Evolutionary conservation across 768 basidiomycete species (phyloP).

Genomic region (Lentinula boryana): DNA sequence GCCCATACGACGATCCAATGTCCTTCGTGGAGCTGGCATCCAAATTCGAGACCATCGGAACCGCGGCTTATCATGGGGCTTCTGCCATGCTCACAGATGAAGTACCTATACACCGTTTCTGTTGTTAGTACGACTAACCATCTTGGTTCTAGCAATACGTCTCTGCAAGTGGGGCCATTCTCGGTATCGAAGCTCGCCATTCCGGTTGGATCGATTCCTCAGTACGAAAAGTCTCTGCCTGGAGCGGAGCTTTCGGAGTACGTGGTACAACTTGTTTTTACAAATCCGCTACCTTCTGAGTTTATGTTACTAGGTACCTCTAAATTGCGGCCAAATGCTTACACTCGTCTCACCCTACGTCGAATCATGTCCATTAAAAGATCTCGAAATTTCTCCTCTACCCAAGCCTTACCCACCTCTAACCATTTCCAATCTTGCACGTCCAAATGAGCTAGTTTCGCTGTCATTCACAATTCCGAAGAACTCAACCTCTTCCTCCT

Average conservation of each 20-base stretch:
- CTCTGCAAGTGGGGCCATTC: conserved; percentile 40
- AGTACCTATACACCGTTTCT: conserved; percentile 22
- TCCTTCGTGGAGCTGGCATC: conserved; percentile 46
- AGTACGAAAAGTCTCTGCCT: conserved; percentile 40
- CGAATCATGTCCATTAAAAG: conserved; percentile 38
- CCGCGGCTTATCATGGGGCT: conserved; percentile 44
- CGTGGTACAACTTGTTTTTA: conserved; percentile 1
- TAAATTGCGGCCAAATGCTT: conserved; percentile 32
- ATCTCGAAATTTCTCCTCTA: not conserved
- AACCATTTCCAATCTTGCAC: conserved; percentile 36
- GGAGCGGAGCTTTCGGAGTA: conserved; percentile 58
- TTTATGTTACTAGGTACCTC: conserved; percentile 25
- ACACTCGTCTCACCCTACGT: conserved; percentile 38
- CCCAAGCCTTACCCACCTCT: conserved; percentile 30
- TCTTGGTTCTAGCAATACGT: conserved; percentile 20
- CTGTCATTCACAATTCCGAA: conserved; percentile 21
- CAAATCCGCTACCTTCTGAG: not conserved
- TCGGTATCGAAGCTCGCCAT: conserved; percentile 56
- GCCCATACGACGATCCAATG: conserved; percentile 37
- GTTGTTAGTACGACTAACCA: not conserved
- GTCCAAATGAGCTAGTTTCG: conserved; percentile 35
- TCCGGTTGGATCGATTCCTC: conserved; percentile 55
- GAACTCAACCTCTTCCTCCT: conserved; percentile 16
- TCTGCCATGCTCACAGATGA: conserved; percentile 36
- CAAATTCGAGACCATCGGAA: conserved; percentile 46